phyloP scores from a whole-genome alignment of 1,139 yeast genomes.

The Diutina siamensis region DNA sequence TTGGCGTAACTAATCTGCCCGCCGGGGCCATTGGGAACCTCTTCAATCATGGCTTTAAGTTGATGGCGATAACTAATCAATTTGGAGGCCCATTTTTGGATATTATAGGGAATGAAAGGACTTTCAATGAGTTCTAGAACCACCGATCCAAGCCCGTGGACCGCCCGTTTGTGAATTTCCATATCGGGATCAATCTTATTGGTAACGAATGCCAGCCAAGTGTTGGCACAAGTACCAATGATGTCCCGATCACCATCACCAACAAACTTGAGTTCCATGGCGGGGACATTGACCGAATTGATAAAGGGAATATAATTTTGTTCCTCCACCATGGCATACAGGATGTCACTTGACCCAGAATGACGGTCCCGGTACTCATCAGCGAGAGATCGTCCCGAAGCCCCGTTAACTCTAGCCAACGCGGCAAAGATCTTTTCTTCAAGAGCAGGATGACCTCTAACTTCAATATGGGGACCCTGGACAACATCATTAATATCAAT shows the following conservation, averaged over 20 bases:
- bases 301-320: constrained; percentile 66
- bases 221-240: constrained; percentile 62
- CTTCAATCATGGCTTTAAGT: constrained; percentile 11
- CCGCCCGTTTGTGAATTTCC: constrained; percentile 44
- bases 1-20: constrained; percentile 20
- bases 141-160: constrained; percentile 44
- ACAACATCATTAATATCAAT: constrained; percentile 69
- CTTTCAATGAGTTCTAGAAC: constrained; percentile 52
- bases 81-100: constrained; percentile 35
- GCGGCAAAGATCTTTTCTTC: constrained; percentile 31
- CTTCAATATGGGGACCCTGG: constrained; percentile 46
- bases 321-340: constrained; percentile 34
- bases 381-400: constrained; percentile 12
- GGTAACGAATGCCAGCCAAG: constrained; percentile 42
- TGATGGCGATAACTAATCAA: constrained; percentile 24
- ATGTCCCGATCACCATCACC: constrained; percentile 19
- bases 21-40: constrained; percentile 21
- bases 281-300: constrained; percentile 56
- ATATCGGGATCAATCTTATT: constrained; percentile 43
- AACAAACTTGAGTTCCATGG: constrained; percentile 44
- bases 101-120: constrained; percentile 66
- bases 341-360: constrained; percentile 16
- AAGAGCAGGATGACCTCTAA: constrained; percentile 60
- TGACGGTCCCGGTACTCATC: constrained; percentile 20
- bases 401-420: constrained; percentile 21